Conservation (phyloP, 306 rosid species). For the Carpinus fangiana region DNA sequence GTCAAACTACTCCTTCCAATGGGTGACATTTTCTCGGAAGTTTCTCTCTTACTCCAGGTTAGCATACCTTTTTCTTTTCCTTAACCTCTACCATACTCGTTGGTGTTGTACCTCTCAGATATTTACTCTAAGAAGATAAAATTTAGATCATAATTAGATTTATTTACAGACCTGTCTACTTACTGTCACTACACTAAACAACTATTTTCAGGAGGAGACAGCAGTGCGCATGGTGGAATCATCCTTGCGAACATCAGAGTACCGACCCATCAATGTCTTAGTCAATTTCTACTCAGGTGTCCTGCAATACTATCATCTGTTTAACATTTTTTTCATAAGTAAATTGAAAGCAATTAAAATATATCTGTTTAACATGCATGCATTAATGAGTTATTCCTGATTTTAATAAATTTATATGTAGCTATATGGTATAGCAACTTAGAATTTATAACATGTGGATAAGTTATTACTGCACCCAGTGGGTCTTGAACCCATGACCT, state of each 20-base stretch:
- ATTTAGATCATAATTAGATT: neutral
- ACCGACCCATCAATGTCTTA: slow-evolving; percentile 79
- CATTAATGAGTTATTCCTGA: neutral
- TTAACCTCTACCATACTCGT: neutral
- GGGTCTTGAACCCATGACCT: neutral
- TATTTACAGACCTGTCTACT: neutral
- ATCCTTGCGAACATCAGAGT: slow-evolving; percentile 66
- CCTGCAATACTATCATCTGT: slow-evolving; percentile 14
- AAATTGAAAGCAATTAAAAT: no score
- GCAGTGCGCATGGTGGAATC: slow-evolving; percentile 75
- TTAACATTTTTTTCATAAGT: neutral
- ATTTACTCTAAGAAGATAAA: neutral
- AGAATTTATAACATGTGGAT: neutral
- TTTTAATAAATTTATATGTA: neutral
- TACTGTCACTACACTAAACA: slow-evolving; percentile 10
- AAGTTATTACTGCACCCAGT: neutral
- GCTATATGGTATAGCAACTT: slow-evolving; percentile 1
- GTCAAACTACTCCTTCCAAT: slow-evolving; percentile 86
- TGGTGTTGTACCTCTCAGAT: slow-evolving; percentile 12
- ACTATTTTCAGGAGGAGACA: slow-evolving; percentile 73
- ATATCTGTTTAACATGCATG: slow-evolving; percentile 6
- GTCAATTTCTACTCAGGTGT: slow-evolving; percentile 88
- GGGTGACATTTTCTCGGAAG: slow-evolving; percentile 90
- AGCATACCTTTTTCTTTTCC: slow-evolving; percentile 2
- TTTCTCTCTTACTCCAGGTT: slow-evolving; percentile 86